A percentile compares a stretch with the other conserved stretches of the same genome.
Conservation (phyloP, 2,329 filamentous ascomycete species). For the Aspergillus unguis region DNA sequence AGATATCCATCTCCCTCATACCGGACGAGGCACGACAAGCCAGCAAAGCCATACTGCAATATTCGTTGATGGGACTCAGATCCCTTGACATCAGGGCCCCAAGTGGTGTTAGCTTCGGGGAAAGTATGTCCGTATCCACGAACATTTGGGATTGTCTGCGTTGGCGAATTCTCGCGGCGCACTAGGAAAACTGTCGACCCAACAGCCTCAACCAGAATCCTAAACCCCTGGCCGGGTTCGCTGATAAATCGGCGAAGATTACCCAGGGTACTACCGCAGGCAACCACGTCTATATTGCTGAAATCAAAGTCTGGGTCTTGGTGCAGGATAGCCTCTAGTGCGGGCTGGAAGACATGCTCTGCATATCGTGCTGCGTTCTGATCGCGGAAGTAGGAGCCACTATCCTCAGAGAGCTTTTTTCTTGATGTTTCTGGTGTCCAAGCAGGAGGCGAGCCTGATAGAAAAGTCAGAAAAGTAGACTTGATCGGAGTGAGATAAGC, state of each 20-base stretch:
- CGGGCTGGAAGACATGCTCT: slow-evolving; percentile 44
- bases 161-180: slow-evolving; percentile 59
- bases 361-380: slow-evolving; percentile 33
- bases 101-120: slow-evolving; percentile 63
- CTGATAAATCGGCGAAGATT: slow-evolving; percentile 59
- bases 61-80: slow-evolving; percentile 63
- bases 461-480: background rate
- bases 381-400: slow-evolving; percentile 47
- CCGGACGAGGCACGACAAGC: slow-evolving; percentile 51
- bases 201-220: slow-evolving; percentile 57
- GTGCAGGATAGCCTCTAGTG: slow-evolving; percentile 42
- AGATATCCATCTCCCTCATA: slow-evolving; percentile 60
- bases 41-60: slow-evolving; percentile 57
- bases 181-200: slow-evolving; percentile 61
- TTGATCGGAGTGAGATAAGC: background rate
- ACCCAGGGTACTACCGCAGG: slow-evolving; percentile 59
- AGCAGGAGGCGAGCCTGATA: slow-evolving; percentile 47
- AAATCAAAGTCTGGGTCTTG: slow-evolving; percentile 36
- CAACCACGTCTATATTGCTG: slow-evolving; percentile 52
- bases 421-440: slow-evolving; percentile 47
- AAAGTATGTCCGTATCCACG: slow-evolving; percentile 65
- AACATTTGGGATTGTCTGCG: slow-evolving; percentile 54
- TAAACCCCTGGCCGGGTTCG: slow-evolving; percentile 49
- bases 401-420: slow-evolving; percentile 42
- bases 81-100: slow-evolving; percentile 52